Evolutionary conservation across 2,329 filamentous ascomycete genomes (phyloP).

Genomic region (Hymenotorrendiella dingleyae): DNA sequence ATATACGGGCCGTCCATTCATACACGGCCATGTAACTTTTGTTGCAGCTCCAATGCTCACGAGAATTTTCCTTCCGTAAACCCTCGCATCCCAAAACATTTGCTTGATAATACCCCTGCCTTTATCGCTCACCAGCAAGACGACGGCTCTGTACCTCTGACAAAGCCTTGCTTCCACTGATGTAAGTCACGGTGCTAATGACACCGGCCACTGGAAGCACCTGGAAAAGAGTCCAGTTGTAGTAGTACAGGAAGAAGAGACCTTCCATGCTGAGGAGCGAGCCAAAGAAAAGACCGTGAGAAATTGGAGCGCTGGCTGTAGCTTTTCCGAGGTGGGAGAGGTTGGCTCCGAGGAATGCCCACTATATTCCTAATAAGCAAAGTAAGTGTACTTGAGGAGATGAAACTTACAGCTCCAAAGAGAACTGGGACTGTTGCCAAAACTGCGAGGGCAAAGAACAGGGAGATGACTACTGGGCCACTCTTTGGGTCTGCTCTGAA

Average conservation of each 20-base stretch:
- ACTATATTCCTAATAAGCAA: conserved; percentile 45
- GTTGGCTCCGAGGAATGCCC: conserved; percentile 79
- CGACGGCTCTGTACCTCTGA: conserved; percentile 88
- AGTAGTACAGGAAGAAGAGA: conserved; percentile 94
- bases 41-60: conserved; percentile 5
- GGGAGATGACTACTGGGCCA: conserved; percentile 72
- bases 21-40: conserved; percentile 13
- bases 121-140: conserved; percentile 50
- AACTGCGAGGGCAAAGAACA: conserved; percentile 71
- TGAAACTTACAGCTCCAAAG: conserved; percentile 56
- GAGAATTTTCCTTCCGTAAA: neutral
- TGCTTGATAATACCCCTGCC: too few relatives aligned
- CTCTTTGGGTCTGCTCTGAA: conserved; percentile 77
- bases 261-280: conserved; percentile 84
- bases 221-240: conserved; percentile 86
- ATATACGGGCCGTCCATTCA: conserved; percentile 9
- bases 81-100: neutral
- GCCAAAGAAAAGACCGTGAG: conserved; percentile 79
- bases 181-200: conserved; percentile 65
- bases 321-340: conserved; percentile 71
- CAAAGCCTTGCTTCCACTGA: conserved; percentile 85
- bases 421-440: conserved; percentile 68
- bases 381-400: too few relatives aligned
- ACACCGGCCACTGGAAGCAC: conserved; percentile 66
- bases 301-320: conserved; percentile 67